Evolutionary conservation across 75 land plant genomes (phyloP).

Genomic region (Chamaecyparis obtusa): DNA sequence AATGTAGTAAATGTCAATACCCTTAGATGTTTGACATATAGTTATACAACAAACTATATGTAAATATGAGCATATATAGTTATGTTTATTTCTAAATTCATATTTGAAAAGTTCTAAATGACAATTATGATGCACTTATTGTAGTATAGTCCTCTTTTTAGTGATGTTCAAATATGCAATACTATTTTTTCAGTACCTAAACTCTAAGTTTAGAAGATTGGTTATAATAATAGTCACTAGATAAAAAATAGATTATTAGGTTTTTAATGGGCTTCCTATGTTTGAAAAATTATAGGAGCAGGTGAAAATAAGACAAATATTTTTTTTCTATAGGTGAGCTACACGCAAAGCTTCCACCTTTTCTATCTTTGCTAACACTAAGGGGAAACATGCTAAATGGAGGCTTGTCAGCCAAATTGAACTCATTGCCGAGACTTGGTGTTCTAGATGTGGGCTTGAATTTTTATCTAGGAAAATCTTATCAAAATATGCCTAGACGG

Average conservation of each 20-base stretch:
- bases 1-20: too few relatives aligned
- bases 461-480: too few relatives aligned
- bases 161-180: neutral
- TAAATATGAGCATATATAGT: neutral
- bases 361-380: constrained; percentile 1
- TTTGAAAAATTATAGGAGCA: constrained; percentile 14
- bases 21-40: neutral
- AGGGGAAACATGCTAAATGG: constrained; percentile 17
- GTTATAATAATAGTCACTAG: too few relatives aligned
- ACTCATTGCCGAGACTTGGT: neutral
- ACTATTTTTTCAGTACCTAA: neutral
- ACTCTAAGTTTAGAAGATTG: too few relatives aligned
- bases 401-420: neutral
- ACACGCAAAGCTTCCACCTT: constrained; percentile 1
- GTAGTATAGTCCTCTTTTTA: neutral
- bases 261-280: neutral
- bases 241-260: neutral
- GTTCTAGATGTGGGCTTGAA: constrained; percentile 24
- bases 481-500: too few relatives aligned
- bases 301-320: neutral
- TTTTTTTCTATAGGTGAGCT: constrained; percentile 9
- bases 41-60: neutral
- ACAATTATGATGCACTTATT: too few relatives aligned
- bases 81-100: neutral
- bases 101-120: neutral